These are phyloP conservation scores for Allium fistulosum DNA, from an alignment of 106 monocot species.

Conservation along the genomic window DNA sequence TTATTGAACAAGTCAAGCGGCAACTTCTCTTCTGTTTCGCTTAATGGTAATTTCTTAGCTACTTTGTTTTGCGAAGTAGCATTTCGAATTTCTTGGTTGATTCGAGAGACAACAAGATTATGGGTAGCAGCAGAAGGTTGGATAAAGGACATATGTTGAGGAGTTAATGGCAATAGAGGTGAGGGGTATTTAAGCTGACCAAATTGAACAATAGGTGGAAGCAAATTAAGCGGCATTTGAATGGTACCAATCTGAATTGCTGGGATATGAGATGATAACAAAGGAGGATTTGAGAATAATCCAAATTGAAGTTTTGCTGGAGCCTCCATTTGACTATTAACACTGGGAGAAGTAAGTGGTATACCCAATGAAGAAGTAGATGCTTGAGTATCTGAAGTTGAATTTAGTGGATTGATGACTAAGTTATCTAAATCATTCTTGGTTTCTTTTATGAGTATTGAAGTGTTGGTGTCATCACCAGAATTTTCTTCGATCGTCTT, in stretches of 20 bases:
- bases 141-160: conserved; percentile 42
- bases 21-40: conserved; percentile 9
- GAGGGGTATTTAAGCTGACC: conserved; percentile 58
- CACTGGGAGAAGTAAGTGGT: conserved; percentile 18
- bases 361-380: conserved; percentile 12
- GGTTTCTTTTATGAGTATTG: conserved; percentile 20
- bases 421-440: conserved; percentile 45
- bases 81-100: conserved; percentile 19
- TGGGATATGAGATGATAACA: conserved; percentile 89
- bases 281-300: conserved; percentile 83
- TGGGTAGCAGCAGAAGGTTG: conserved; percentile 35
- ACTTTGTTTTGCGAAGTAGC: conserved; percentile 21
- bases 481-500: conserved; percentile 7
- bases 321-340: conserved; percentile 20
- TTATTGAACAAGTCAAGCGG: conserved; percentile 1
- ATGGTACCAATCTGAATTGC: conserved; percentile 98
- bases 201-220: conserved; percentile 50
- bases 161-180: conserved; percentile 33
- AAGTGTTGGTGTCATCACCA: conserved; percentile 5
- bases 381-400: conserved; percentile 6
- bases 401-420: conserved; percentile 27
- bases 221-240: conserved; percentile 90
- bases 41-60: conserved; percentile 9
- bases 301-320: conserved; percentile 85
- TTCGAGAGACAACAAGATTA: conserved; percentile 22